Evolutionary conservation across 1,139 yeast genomes (phyloP).

Genomic region (Pichia sp.): DNA sequence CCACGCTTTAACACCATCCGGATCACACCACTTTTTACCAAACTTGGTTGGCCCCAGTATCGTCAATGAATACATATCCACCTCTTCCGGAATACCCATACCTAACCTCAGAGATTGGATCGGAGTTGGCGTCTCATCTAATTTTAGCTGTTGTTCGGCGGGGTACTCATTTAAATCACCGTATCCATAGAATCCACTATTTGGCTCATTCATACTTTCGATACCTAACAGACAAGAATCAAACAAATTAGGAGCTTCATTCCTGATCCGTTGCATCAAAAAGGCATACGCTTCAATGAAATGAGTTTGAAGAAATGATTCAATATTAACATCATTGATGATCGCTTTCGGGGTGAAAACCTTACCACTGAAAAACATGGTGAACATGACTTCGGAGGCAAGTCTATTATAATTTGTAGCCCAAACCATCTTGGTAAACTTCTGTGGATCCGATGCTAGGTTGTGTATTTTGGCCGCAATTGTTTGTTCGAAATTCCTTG

Average conservation of each 20-base stretch:
- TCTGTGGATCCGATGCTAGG: conserved; percentile 40
- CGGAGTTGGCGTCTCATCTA: conserved; percentile 69
- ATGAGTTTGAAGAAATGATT: conserved; percentile 68
- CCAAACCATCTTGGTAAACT: conserved; percentile 89
- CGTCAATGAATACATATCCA: conserved; percentile 66
- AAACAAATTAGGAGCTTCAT: conserved; percentile 52
- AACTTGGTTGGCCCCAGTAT: conserved; percentile 71
- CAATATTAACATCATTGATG: conserved; percentile 72
- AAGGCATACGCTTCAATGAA: conserved; percentile 55
- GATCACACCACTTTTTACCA: conserved; percentile 58
- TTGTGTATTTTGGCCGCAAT: conserved; percentile 80
- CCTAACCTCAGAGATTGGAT: conserved; percentile 63
- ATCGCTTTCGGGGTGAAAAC: conserved; percentile 68
- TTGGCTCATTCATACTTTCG: conserved; percentile 90
- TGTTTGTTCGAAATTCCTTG: conserved; percentile 59
- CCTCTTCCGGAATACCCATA: conserved; percentile 64
- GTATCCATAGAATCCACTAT: conserved; percentile 59
- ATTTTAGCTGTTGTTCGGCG: conserved; percentile 51
- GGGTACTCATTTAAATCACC: conserved; percentile 48
- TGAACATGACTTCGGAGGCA: conserved; percentile 81
- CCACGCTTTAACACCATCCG: conserved; percentile 73
- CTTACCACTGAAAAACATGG: conserved; percentile 79
- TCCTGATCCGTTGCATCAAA: conserved; percentile 51
- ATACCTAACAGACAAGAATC: conserved; percentile 59
- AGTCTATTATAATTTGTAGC: conserved; percentile 80